Base-by-base conservation (phyloP, 192 early-diverging fungal species). In the Coemansia sp. region DNA sequence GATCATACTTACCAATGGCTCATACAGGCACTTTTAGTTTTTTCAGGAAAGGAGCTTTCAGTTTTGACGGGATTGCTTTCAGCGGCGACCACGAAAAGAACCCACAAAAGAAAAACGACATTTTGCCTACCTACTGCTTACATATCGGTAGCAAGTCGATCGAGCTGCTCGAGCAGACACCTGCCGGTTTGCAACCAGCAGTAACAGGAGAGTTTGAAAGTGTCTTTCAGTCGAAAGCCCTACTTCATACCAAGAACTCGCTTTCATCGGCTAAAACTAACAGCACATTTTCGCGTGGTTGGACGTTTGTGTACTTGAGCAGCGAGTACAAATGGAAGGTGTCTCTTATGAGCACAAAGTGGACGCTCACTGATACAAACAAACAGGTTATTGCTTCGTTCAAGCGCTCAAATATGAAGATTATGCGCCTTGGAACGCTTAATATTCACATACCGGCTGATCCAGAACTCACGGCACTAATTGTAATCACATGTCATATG, bases 251-350 rank as follows among this genome's bases (percentile, higher is more conserved):
- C 30, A 56, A 16, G 29, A 56, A 20, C 31, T 29, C 29, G 16
- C 53, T 56, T 7, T 29, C 53, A 7, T 29, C 53, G 29, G 53
- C 31, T 6, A 56, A 13, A 56, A 18, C 53, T 13, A 56, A 56
- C 16, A 18, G 15, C 7, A 29, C 7, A n/a, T 34, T 56, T 31
- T 56, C 53, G 4, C 26, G 53, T 13, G 53, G 53, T 7, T 56
- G 53, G 53, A 56, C 53, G 33, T 56, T 56, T 56, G 31, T 56
- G 10, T 56, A 56, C 29, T 33, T 56, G 53, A 56, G 53, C 53
- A 34, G 18, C 29, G 31, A 56, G 53, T 56, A 56, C 31, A 56
- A 56, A 56, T 56, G 53, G 53, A 56, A 18, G 18, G 53, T 56
- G 53, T 56, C 53, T 2, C 3, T 25, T 7, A 33, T 16, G 53